Evolutionary conservation across 176 grass and related monocot genomes (phyloP).

Genomic region (Phoenix dactylifera): DNA sequence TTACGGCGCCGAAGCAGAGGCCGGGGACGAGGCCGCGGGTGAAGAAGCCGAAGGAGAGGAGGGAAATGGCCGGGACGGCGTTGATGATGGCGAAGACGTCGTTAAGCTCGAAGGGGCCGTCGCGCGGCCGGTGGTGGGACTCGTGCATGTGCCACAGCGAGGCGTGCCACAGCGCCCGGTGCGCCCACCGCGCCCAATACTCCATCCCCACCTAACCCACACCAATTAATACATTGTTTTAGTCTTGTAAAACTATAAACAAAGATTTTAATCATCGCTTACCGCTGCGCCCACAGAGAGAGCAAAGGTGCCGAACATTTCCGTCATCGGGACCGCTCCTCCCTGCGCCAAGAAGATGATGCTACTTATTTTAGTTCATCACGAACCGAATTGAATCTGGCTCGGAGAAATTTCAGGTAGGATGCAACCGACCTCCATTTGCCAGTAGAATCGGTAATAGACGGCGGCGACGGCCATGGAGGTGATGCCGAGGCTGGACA

Average conservation of each 20-base stretch:
- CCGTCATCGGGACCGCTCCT: slow-evolving; percentile 72
- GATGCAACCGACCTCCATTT: slow-evolving; percentile 59
- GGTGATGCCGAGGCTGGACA: slow-evolving; percentile 95
- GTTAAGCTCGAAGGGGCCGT: slow-evolving; percentile 97
- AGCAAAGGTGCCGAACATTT: slow-evolving; percentile 89
- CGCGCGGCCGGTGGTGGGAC: slow-evolving; percentile 88
- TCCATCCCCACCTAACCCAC: slow-evolving; percentile 78
- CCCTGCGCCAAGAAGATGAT: slow-evolving; percentile 26
- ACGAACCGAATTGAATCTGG: no score
- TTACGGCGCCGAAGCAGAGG: slow-evolving; percentile 90
- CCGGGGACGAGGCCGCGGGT: slow-evolving; percentile 70
- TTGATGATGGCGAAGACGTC: slow-evolving; percentile 96
- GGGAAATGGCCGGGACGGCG: slow-evolving; percentile 73
- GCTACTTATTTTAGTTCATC: no score
- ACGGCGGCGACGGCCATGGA: slow-evolving; percentile 85
- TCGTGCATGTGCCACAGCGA: slow-evolving; percentile 98
- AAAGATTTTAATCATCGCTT: slow-evolving; percentile 6
- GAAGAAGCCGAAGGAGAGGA: slow-evolving; percentile 91
- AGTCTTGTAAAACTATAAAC: no score
- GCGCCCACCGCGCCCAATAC: slow-evolving; percentile 96
- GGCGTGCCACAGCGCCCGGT: slow-evolving; percentile 89
- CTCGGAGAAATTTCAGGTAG: no score
- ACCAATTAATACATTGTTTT: background rate
- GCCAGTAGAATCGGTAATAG: slow-evolving; percentile 97
- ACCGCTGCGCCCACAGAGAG: slow-evolving; percentile 91